Base-by-base conservation (phyloP, 371 early-diverging fungal genomes). In the Saksenaea oblongispora region DNA sequence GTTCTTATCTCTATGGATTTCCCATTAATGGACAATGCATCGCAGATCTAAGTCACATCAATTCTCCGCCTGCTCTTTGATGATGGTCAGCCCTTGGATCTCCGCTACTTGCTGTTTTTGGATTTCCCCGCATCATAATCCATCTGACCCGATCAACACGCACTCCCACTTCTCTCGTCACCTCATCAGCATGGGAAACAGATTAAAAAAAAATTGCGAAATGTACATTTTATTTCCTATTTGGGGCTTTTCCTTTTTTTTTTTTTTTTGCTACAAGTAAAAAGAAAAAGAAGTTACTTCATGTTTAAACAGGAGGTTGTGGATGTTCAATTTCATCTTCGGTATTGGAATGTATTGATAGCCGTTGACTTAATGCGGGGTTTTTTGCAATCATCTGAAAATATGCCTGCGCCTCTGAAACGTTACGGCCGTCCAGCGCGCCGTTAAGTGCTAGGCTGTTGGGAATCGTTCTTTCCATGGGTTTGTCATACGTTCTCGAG, bases 21-120 rank as follows among this genome's bases (percentile, higher is more conserved):
- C 51, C 51, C 51, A 47, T 47, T 47, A 47, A 47, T 47, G 51
- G 51, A 47, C 51, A 47, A 47, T 47, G 51, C 51, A 47, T 47
- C 51, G 22, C 51, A 47, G 51, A 47, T 47, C 51, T 22, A 17
- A 47, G 51, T 47, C 51, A 47, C 51, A 47, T 47, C 51, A 18
- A n/a, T 41, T 10, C 1, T 22, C n/a, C 22, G 51, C 5, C 24
- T 47, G 22, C 51, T 39, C 39, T 39, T 22, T 7, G 51, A 47
- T 47, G 51, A 47, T 47, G 51, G n/a, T 17, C 22, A n/a, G 7
- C 9, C 51, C 18, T 47, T 47, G 18, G 22, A 47, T 47, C 51
- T 47, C 51, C 17, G 51, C 51, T 8, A 4, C n/a, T 47, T 47
- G 22, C 51, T 22, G 22, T 8, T 47, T 47, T 22, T 47, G 51